Conservation (phyloP, 2,329 filamentous ascomycete species). For the Aspergillus sp. region DNA sequence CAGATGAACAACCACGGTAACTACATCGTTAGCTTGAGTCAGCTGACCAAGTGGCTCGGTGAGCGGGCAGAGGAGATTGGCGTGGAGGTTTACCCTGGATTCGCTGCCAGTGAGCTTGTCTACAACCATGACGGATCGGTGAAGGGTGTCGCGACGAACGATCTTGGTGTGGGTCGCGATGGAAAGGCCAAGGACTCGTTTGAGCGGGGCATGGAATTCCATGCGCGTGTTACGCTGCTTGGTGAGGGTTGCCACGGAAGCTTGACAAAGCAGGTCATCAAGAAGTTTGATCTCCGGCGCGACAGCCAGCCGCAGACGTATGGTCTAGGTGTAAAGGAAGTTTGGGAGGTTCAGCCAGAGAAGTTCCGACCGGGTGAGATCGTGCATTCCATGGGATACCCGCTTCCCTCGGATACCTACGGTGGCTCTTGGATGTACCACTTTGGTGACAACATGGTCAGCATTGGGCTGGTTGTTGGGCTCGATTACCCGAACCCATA, state of each 20-base stretch:
- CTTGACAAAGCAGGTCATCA: slow-evolving; percentile 87
- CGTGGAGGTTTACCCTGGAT: slow-evolving; percentile 93
- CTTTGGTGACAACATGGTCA: slow-evolving; percentile 95
- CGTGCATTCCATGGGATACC: slow-evolving; percentile 87
- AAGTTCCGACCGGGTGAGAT: slow-evolving; percentile 86
- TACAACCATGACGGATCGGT: slow-evolving; percentile 84
- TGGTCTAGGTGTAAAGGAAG: slow-evolving; percentile 87
- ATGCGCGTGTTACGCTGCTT: slow-evolving; percentile 83
- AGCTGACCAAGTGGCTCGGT: slow-evolving; percentile 91
- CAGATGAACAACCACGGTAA: slow-evolving; percentile 99
- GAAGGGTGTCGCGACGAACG: slow-evolving; percentile 90
- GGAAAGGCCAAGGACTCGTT: slow-evolving; percentile 85
- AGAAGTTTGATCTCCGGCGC: slow-evolving; percentile 82
- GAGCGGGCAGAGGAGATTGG: slow-evolving; percentile 94
- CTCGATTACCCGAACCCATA: slow-evolving; percentile 96
- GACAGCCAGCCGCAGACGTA: slow-evolving; percentile 95
- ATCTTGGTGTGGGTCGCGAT: slow-evolving; percentile 73
- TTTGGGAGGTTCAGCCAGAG: slow-evolving; percentile 91
- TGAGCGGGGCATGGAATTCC: slow-evolving; percentile 97
- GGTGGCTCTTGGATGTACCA: slow-evolving; percentile 99
- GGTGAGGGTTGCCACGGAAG: slow-evolving; percentile 95
- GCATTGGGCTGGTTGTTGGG: slow-evolving; percentile 82
- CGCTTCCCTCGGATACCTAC: slow-evolving; percentile 79
- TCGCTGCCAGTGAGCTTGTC: slow-evolving; percentile 86
- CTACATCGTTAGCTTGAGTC: slow-evolving; percentile 92